Base-by-base conservation (phyloP, 148 eudicot genomes). In the Vaccinium macrocarpon region DNA sequence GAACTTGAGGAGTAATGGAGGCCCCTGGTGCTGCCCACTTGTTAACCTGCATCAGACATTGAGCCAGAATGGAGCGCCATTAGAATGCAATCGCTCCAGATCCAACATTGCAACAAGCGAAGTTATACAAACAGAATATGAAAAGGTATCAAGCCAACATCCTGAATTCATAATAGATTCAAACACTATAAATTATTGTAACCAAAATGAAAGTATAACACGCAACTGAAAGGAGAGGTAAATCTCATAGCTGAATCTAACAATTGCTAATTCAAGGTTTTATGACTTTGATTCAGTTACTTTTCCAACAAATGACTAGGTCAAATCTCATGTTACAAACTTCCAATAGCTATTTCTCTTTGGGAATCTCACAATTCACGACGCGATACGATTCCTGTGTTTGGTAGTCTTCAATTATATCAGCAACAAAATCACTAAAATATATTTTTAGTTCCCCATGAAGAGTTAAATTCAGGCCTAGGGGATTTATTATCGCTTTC, bases 1-100 rank as follows among this genome's bases (percentile, higher is more conserved):
- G 97, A 81, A 97, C 97, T 91, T 97, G 99, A 77, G 98, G 91
- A 78, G 93, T 85, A 51, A 89, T 81, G n/a, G 93, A 87, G 80
- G 92, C 76, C 88, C 90, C 96, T 82, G 94, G 90, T 68, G 86
- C 79, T 5, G 90, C 81, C 97, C 97, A 84, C 89, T 95, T 97
- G 89, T 93, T 95, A 35, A 90, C 76, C 99, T 97, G 95, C 89
- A 89, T 49, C 81, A 85, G 25, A 79, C 77, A 15, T 27, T 64
- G 7, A 52, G 35, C 76, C 74, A 85, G 50, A 42, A 82, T 42
- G 23, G 81, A 59, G 82, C 25, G 12, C 62, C 78, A 82, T 82
- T 32, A 82, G 79, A 75, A n/a, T 76, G 56, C 13, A 81, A 8
- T 81, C 38, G 76, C 55, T 59, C 12, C 78, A 85, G 42, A 77